These are phyloP conservation scores for Heliamphora exappendiculata DNA, from an alignment of 148 eudicot species.

Conservation along the genomic window DNA sequence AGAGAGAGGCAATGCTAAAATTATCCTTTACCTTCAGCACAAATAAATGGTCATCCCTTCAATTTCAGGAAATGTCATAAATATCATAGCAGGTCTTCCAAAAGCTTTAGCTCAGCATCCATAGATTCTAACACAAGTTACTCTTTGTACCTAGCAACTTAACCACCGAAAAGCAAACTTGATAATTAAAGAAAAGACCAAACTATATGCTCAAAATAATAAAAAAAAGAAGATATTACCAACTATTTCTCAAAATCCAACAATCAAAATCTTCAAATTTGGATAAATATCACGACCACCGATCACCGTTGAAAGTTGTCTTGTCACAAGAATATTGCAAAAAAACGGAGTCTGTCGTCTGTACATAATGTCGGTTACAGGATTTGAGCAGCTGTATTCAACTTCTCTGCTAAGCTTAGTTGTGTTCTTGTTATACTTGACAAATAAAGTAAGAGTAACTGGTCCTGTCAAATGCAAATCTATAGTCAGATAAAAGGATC, in stretches of 20 bases:
- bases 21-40: too few relatives aligned
- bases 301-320: neutral
- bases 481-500: neutral
- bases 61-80: neutral
- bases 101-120: too few relatives aligned
- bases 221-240: neutral
- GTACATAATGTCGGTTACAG: slow-evolving; percentile 38
- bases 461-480: slow-evolving; percentile 49
- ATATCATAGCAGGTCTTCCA: neutral
- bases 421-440: slow-evolving; percentile 92
- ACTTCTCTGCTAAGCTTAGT: slow-evolving; percentile 71
- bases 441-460: slow-evolving; percentile 66
- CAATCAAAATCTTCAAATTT: neutral
- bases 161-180: neutral
- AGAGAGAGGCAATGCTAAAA: neutral
- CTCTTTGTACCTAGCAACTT: too few relatives aligned
- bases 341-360: neutral
- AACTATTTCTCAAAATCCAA: neutral
- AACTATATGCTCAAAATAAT: neutral
- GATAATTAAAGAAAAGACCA: neutral
- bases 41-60: neutral
- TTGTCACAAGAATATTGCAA: neutral
- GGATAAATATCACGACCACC: neutral
- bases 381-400: slow-evolving; percentile 93
- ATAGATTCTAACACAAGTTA: too few relatives aligned